Percentiles rank a stretch among this genome's conserved stretches.
phyloP scores from a whole-genome alignment of 2,329 filamentous ascomycete species.

The Thermothelomyces thermophilus region DNA sequence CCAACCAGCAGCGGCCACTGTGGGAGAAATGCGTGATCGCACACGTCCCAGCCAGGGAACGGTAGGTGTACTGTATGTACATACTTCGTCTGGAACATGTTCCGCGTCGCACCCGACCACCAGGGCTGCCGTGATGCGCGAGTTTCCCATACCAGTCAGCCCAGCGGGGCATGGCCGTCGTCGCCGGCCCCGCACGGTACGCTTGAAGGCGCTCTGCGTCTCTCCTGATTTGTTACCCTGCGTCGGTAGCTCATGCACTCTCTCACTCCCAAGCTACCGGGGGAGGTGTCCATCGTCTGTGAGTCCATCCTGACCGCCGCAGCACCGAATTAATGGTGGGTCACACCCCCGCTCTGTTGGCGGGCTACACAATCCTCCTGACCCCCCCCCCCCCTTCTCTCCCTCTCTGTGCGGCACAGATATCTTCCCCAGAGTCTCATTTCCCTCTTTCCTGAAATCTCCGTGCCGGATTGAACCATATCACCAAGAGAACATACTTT shows the following conservation, averaged over 20 bases:
- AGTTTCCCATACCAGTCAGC: constrained; percentile 13
- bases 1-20: constrained; percentile 20
- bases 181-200: constrained; percentile 13
- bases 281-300: constrained; percentile 8
- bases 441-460: not conserved
- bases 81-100: constrained; percentile 13
- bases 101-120: constrained; percentile 15
- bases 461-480: not conserved
- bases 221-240: constrained; percentile 12
- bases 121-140: constrained; percentile 12
- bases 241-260: constrained; percentile 15
- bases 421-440: constrained; percentile 5
- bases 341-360: constrained; percentile 25
- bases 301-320: constrained; percentile 12
- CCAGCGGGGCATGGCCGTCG: not conserved
- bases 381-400: constrained; percentile 13
- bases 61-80: too few species aligned
- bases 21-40: constrained; percentile 13
- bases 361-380: constrained; percentile 24
- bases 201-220: not conserved
- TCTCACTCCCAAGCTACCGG: constrained; percentile 12
- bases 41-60: constrained; percentile 1
- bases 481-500: not conserved
- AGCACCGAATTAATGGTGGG: constrained; percentile 25
- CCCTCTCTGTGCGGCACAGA: constrained; percentile 9